phyloP scores from a whole-genome alignment of 768 basidiomycete species.

The Lentinula sp. region DNA sequence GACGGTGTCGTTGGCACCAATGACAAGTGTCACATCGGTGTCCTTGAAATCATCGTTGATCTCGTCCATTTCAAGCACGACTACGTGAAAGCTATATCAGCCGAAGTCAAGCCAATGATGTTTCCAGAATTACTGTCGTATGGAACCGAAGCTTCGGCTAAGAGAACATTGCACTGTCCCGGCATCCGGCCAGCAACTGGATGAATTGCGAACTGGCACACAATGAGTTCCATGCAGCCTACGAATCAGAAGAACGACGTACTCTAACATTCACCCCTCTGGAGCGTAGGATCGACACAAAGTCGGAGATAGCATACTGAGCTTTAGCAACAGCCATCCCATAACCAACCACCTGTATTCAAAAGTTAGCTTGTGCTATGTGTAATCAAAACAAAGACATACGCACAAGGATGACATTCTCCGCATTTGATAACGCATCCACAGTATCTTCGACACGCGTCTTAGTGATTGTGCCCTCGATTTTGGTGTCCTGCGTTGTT shows the following conservation, averaged over 20 bases:
- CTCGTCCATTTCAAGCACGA: slow-evolving; percentile 91
- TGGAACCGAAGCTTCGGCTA: slow-evolving; percentile 86
- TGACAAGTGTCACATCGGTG: slow-evolving; percentile 86
- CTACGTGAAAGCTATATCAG: slow-evolving; percentile 27
- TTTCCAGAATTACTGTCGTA: slow-evolving; percentile 62
- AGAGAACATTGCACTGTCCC: slow-evolving; percentile 87
- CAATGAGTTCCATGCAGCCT: not conserved
- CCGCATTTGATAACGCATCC: slow-evolving; percentile 71
- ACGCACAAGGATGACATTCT: slow-evolving; percentile 73
- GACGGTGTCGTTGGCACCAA: slow-evolving; percentile 90
- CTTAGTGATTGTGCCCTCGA: slow-evolving; percentile 78
- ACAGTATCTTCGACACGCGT: slow-evolving; percentile 78
- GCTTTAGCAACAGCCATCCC: slow-evolving; percentile 93
- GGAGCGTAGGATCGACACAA: slow-evolving; percentile 62
- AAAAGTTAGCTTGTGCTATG: slow-evolving; percentile 6
- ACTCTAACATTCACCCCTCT: slow-evolving; percentile 74
- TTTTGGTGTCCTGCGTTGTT: slow-evolving; percentile 57
- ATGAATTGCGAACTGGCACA: slow-evolving; percentile 65
- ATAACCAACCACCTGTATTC: slow-evolving; percentile 66
- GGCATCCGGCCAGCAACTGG: slow-evolving; percentile 93
- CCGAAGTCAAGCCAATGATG: not conserved
- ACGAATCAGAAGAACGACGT: slow-evolving; percentile 11
- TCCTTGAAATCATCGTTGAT: slow-evolving; percentile 89
- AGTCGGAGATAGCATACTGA: slow-evolving; percentile 75
- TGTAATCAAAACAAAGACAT: not conserved